Evolutionary conservation across 2,329 filamentous ascomycete species (phyloP).

Genomic region (Diaporthe sp.): DNA sequence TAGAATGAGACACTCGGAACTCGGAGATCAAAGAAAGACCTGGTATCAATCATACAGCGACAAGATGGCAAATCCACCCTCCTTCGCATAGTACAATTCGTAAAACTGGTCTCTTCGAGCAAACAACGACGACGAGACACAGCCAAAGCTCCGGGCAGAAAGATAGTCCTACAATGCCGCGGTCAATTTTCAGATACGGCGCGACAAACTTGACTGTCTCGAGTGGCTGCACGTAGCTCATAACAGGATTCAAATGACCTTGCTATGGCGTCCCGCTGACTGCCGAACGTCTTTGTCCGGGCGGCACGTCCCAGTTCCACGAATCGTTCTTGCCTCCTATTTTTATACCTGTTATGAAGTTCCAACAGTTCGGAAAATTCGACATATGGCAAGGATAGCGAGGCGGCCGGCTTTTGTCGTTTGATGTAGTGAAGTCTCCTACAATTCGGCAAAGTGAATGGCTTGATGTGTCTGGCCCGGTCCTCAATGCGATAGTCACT

Average conservation of each 20-base stretch:
- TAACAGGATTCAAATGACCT: not conserved
- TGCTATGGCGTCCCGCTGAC: not conserved
- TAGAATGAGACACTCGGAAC: not conserved
- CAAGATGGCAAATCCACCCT: not conserved
- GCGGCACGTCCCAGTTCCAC: not conserved
- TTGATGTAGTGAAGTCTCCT: not conserved
- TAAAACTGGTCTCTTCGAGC: not conserved
- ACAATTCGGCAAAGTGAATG: not conserved
- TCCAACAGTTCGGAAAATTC: not conserved
- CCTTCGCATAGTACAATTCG: not conserved
- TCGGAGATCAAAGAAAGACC: not conserved
- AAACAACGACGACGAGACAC: no score
- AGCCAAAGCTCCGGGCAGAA: not conserved
- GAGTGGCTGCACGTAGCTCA: not conserved
- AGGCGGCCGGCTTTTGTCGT: not conserved
- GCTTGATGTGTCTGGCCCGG: not conserved
- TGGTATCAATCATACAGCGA: not conserved
- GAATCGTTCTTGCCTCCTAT: not conserved
- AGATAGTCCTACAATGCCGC: not conserved
- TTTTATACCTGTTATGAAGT: not conserved
- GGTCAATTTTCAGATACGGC: no score
- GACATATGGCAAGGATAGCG: not conserved
- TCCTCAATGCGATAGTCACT: not conserved
- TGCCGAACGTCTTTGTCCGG: not conserved
- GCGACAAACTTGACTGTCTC: no score